Evolutionary conservation across 176 grass and related monocot species (phyloP), one percentile per base, ranked within the genome.

Genomic region (Rhynchospora pubera): DNA sequence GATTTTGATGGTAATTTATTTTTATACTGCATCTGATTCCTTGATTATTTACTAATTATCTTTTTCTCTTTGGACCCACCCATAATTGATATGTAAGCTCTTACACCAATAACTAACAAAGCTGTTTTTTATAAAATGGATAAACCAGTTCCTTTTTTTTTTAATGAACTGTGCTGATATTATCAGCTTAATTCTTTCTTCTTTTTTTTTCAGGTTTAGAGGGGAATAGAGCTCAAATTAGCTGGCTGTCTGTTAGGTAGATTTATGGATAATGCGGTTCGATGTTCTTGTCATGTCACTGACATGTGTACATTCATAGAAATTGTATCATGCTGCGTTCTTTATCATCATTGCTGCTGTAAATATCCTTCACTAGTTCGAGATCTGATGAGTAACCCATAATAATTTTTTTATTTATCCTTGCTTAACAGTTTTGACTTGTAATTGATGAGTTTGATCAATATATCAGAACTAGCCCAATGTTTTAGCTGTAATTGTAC

Each of bases 261-360:
- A 56, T 56, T 77, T 18, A 77, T 77, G 24, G 48, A 30, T 32
- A 14, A 55, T 56, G 24, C 50, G 3, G 48, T 56, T 53, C 14
- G 50, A 30, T 77, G 72, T 77, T 74, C 46, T 26, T 45, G 21
- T 51, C 45, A 74, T 74, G 45, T 52, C 45, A 52, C 46, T 52
- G 70, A 74, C 70, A 67, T 67, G n/a, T 74, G 70, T 74, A 74
- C 46, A 74, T 74, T 77, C 50, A 77, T 77, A 77, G 72, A 77
- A 77, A 77, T 77, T 77, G 72, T 77, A 77, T 77, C 50, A 77
- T 77, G 72, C 50, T 55, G 48, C 16, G 48, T 56, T 32, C 72
- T 77, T 56, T 77, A 22, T 56, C 55, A 77, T 77, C 72, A 53
- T 77, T 77, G 72, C 50, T 77, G 72, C 72, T 77, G 72, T 77